These are phyloP conservation scores for Alternaria viburni DNA, from an alignment of 2,329 filamentous ascomycete species.

Conservation along the genomic window DNA sequence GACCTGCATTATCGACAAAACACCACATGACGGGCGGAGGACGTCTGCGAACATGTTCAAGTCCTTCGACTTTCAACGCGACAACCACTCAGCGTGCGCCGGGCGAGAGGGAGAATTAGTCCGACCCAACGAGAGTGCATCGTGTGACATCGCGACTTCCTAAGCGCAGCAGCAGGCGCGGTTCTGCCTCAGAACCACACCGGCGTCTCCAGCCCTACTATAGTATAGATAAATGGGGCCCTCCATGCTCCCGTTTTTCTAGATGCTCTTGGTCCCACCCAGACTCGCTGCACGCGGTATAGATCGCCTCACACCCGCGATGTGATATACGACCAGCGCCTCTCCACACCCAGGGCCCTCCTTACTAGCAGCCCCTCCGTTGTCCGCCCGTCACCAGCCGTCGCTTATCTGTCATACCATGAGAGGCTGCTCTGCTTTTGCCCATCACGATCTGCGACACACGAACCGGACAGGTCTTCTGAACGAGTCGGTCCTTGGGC, in stretches of 20 bases:
- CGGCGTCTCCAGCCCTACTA: constrained; percentile 15
- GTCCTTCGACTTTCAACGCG: not conserved
- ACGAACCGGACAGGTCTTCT: not conserved
- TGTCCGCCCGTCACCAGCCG: constrained; percentile 4
- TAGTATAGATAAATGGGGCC: constrained; percentile 7
- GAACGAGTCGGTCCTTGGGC: not conserved
- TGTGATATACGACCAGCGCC: constrained; percentile 5
- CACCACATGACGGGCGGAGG: not conserved
- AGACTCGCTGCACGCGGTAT: not conserved
- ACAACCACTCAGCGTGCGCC: not conserved
- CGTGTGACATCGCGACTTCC: not conserved
- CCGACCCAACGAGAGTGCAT: not conserved
- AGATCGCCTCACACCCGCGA: not conserved
- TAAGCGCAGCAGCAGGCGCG: not conserved
- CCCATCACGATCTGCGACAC: constrained; percentile 4
- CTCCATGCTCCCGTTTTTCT: not conserved
- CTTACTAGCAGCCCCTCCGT: constrained; percentile 17
- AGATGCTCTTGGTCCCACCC: not conserved
- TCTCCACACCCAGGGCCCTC: constrained; percentile 17
- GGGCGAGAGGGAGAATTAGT: not conserved
- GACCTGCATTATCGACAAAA: not conserved
- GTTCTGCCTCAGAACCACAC: constrained; percentile 8
- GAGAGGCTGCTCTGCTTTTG: constrained; percentile 31
- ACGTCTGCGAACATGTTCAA: not conserved
- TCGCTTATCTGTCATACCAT: constrained; percentile 17